A percentile compares a stretch with the other conserved stretches of the same genome.
Conservation (phyloP, 1,284 basidiomycete genomes). For the Leccinum huronense region DNA sequence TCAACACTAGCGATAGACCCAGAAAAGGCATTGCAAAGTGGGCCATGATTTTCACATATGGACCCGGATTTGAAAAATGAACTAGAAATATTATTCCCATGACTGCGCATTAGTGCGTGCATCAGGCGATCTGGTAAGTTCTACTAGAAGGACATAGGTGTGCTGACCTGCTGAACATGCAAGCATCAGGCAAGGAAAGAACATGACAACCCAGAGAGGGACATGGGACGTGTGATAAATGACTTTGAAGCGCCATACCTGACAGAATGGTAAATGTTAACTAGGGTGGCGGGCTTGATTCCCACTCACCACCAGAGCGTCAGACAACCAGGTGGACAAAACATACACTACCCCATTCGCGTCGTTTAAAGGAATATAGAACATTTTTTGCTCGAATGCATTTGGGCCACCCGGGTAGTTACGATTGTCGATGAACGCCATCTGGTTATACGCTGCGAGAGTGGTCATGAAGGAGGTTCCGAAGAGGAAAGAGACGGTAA, state of each 20-base stretch:
- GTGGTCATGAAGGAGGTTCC: constrained; percentile 28
- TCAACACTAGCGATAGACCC: constrained; percentile 25
- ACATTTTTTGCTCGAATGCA: constrained; percentile 16
- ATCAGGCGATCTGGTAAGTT: neutral
- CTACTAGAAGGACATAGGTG: fast-evolving
- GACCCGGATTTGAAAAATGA: constrained; percentile 17
- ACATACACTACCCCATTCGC: constrained; percentile 17
- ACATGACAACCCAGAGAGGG: constrained; percentile 19
- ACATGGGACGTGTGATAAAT: constrained; percentile 17
- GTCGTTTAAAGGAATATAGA: constrained; percentile 20
- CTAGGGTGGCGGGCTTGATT: neutral
- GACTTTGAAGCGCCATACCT: constrained; percentile 37
- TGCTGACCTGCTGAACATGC: constrained; percentile 18
- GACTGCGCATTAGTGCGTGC: constrained; percentile 3
- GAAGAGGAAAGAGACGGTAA: constrained; percentile 24
- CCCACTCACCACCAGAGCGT: constrained; percentile 29
- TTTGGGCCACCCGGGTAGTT: constrained; percentile 30
- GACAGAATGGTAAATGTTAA: neutral
- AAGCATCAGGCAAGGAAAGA: constrained; percentile 22
- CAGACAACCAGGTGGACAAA: constrained; percentile 28
- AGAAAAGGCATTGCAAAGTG: constrained; percentile 26
- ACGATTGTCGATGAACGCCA: neutral
- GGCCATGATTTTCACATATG: constrained; percentile 16
- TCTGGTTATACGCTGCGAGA: constrained; percentile 7
- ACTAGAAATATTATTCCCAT: constrained; percentile 13